Conservation (phyloP, 1,284 basidiomycete species). For the Cryptococcus floricola region DNA sequence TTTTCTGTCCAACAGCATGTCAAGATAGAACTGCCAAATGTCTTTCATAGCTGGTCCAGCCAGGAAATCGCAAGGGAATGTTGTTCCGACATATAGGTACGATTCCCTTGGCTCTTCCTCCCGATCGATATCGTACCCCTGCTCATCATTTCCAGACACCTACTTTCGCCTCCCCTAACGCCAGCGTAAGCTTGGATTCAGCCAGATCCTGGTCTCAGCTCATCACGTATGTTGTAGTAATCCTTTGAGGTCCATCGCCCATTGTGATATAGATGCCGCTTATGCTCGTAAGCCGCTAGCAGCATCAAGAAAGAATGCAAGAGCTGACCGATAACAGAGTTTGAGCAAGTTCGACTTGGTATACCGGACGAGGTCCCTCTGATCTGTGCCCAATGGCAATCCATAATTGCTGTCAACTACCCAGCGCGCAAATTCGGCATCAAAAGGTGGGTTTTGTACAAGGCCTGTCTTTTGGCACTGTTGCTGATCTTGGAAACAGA, state of each 20-base stretch:
- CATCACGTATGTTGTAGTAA: slow-evolving; percentile 20
- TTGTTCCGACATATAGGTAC: slow-evolving; percentile 20
- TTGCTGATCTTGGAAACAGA: neutral
- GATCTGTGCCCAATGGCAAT: slow-evolving; percentile 90
- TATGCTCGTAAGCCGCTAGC: slow-evolving; percentile 57
- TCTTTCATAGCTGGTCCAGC: slow-evolving; percentile 23
- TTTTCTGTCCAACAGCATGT: too few relatives aligned
- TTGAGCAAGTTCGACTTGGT: slow-evolving; percentile 78
- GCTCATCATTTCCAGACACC: slow-evolving; percentile 23
- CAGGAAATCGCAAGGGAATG: slow-evolving; percentile 1
- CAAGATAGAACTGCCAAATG: slow-evolving; percentile 6
- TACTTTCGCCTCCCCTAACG: slow-evolving; percentile 43
- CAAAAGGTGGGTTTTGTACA: slow-evolving; percentile 53
- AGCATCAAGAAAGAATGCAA: neutral
- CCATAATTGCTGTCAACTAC: slow-evolving; percentile 89
- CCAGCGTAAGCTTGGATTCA: slow-evolving; percentile 27
- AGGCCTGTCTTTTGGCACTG: slow-evolving; percentile 21
- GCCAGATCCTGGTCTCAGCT: neutral
- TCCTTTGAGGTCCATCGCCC: slow-evolving; percentile 60
- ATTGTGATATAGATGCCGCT: slow-evolving; percentile 91
- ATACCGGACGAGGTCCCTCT: slow-evolving; percentile 69
- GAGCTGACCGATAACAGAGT: slow-evolving; percentile 52
- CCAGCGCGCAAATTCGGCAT: slow-evolving; percentile 87
- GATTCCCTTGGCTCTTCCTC: neutral
- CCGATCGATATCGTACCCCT: neutral